A percentile compares a stretch with the other conserved stretches of the same genome.
phyloP scores from a whole-genome alignment of 768 basidiomycete species.

The Amanita exitialis region DNA sequence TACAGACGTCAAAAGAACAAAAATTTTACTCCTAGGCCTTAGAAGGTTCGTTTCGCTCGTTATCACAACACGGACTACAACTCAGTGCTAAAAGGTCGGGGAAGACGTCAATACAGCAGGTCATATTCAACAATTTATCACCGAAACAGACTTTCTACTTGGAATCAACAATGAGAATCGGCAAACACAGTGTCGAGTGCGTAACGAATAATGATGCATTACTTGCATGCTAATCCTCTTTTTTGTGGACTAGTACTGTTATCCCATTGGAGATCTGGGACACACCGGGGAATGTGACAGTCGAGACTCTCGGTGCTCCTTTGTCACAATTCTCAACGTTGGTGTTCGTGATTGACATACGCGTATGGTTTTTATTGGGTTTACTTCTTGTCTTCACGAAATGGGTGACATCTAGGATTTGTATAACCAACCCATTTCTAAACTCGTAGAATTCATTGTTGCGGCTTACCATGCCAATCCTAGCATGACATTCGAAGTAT shows the following conservation, averaged over 20 bases:
- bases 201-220: slow-evolving; percentile 14
- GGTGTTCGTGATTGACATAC: slow-evolving; percentile 92
- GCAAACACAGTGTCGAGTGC: slow-evolving; percentile 74
- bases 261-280: slow-evolving; percentile 95
- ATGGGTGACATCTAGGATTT: slow-evolving; percentile 42
- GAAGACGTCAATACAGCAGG: slow-evolving; percentile 86
- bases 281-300: slow-evolving; percentile 78
- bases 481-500: slow-evolving; percentile 75
- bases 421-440: slow-evolving; percentile 75
- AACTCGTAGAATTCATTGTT: slow-evolving; percentile 73
- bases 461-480: slow-evolving; percentile 71
- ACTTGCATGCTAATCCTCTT: neutral
- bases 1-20: slow-evolving; percentile 37
- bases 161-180: slow-evolving; percentile 74
- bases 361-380: slow-evolving; percentile 40
- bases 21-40: slow-evolving; percentile 64
- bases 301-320: slow-evolving; percentile 66
- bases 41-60: slow-evolving; percentile 38
- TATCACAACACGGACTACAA: neutral
- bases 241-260: slow-evolving; percentile 51
- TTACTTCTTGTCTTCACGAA: neutral
- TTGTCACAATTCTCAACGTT: slow-evolving; percentile 76
- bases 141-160: slow-evolving; percentile 86
- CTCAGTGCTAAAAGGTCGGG: slow-evolving; percentile 51
- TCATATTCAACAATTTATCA: slow-evolving; percentile 79